Evolutionary conservation across 2,329 filamentous ascomycete species (phyloP).

Genomic region (Gaeumannomyces sp.): DNA sequence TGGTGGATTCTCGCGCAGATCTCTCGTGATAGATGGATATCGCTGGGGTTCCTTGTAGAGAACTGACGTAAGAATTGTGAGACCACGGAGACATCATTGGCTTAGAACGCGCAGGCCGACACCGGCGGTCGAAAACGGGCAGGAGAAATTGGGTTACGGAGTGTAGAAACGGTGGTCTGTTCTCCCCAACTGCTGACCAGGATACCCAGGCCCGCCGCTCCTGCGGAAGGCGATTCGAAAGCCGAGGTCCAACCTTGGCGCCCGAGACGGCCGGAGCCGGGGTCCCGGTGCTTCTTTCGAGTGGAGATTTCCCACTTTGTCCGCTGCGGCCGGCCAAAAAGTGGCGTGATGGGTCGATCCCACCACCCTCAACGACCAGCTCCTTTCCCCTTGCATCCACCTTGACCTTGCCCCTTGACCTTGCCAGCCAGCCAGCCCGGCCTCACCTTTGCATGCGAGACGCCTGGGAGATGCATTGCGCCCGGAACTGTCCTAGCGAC

Average conservation of each 20-base stretch:
- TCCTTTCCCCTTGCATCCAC: not conserved
- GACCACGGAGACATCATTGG: not conserved
- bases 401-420: not conserved
- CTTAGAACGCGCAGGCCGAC: not conserved
- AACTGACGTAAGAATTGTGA: not conserved
- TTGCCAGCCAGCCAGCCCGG: too few relatives aligned
- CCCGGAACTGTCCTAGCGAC: too few relatives aligned
- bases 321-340: not conserved
- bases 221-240: not conserved
- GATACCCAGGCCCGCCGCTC: not conserved
- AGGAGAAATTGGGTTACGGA: not conserved
- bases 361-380: not conserved
- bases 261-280: not conserved
- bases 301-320: not conserved
- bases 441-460: too few relatives aligned
- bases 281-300: not conserved
- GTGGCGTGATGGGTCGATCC: slow-evolving; percentile 1
- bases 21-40: too few relatives aligned
- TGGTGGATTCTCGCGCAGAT: too few relatives aligned
- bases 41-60: too few relatives aligned
- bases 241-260: not conserved
- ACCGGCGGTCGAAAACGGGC: not conserved
- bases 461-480: not conserved
- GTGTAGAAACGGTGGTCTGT: not conserved
- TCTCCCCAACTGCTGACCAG: not conserved